Conservation (phyloP, 169 alveolate genomes). For the Cryptosporidium ubiquitum region DNA sequence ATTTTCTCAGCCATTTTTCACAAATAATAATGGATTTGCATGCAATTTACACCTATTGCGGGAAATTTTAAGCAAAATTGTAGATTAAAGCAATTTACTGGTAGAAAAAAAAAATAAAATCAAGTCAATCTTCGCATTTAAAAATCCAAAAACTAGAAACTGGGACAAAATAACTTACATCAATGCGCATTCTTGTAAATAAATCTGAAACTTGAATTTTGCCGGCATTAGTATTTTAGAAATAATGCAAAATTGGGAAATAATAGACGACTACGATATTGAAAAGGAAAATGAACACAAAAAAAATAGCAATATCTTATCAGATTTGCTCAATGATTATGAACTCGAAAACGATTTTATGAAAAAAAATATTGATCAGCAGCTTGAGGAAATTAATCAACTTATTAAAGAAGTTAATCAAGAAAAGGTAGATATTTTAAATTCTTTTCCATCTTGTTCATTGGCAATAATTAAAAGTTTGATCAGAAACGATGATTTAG, state of each 20-base stretch:
- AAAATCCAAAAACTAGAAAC: background rate
- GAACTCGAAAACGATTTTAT: background rate
- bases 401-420: conserved; percentile 14
- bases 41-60: background rate
- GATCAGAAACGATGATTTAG: background rate
- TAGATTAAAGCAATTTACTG: background rate
- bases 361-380: background rate
- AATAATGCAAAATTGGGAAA: conserved; percentile 61
- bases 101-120: background rate
- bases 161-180: background rate
- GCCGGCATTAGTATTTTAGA: no score
- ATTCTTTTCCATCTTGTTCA: conserved; percentile 61
- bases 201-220: background rate
- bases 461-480: conserved; percentile 33
- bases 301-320: background rate
- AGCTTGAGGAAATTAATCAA: background rate
- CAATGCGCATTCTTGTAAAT: background rate
- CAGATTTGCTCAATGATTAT: background rate
- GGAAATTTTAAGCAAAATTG: background rate
- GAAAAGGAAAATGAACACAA: background rate
- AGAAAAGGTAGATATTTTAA: conserved; percentile 32
- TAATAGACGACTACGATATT: background rate
- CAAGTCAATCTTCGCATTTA: background rate
- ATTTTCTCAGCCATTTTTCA: background rate
- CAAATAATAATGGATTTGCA: background rate